Evolutionary conservation across 805 yeast species (phyloP), one percentile per base, ranked within the genome.

Genomic region (Pichia paraexigua): DNA sequence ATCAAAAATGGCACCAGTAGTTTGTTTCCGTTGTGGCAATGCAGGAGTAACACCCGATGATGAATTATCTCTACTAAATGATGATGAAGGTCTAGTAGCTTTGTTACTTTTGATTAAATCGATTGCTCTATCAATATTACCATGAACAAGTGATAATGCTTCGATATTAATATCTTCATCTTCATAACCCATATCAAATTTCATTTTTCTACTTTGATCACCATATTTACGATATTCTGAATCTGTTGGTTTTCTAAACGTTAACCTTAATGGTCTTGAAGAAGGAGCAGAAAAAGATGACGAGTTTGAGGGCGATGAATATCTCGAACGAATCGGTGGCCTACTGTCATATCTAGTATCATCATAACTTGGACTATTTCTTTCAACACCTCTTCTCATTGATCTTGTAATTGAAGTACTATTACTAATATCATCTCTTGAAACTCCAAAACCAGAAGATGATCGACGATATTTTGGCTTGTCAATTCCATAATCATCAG

Each of bases 141-240:
- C 95, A 47, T 71, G 70, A 18, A 84, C 69, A 39, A 78, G 65
- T 11, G 72, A 69, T 55, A 87, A 71, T 27, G 90, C 87, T 60
- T 87, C 94, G 49, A 80, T 70, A 53, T 77, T 75, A 32, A 76
- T 68, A 56, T 83, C 85, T 42, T 73, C 71, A 63, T 83, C 78
- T 21, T 64, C 66, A 58, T 70, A 83, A 0, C 92, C 95, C 66
- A 75, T 73, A 21, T 75, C 73, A 58, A 72, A 74, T 49, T 69
- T 65, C 56, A 81, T 65, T 49, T 69, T 67, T 46, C 73, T 70
- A 17, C 80, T 77, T 53, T 74, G 78, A 45, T 71, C 71, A 41
- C 72, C 70, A 60, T 76, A 83, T 57, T 76, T 78, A 35, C 72
- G 64, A 44, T 76, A 69, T 54, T 83, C 86, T 55, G 72, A 74